Evolutionary conservation across 768 basidiomycete genomes (phyloP), one percentile per base, ranked within the genome.

Genomic region (Suillus spraguei): DNA sequence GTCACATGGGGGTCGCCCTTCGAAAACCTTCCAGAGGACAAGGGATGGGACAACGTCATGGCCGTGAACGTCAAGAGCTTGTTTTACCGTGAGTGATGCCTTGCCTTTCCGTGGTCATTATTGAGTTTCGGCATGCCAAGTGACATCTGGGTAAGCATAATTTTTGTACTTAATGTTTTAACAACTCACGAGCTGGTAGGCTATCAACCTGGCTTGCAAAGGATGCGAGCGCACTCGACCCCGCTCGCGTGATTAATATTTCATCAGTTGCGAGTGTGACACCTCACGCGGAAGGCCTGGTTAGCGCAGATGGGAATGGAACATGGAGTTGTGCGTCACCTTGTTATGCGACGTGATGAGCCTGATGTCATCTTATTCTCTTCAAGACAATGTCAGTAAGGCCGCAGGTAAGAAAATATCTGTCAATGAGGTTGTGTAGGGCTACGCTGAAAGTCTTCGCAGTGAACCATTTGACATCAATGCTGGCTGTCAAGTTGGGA

Each of bases 21-120:
- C 71, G 78, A 84, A 11, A 81, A 88, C 66, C 85, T 91, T 65
- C 91, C 92, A 0, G 92, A 94, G 74, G 86, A 86, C 67, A 87
- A 87, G 67, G 93, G 94, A 1, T 95, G 94, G 94, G 92, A 95
- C 66, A 87, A 89, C 41, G 80, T 95, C 44, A 84, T 94, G 72
- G 84, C 85, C 24, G 85, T 94, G 42, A 95, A 95, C 70, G 92
- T 95, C 59, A 95, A 95, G 79, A 87, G 87, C 64, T 80, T 91
- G 49, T 95, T 92, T 69, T 95, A 94, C 77, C 81, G 91, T 92
- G 65, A 64, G 88, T 74, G 3, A 24, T 24, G 24, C 16, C 24
- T 59, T 42, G 24, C 22, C 33, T 44, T 61, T 22, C 63, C n/a
- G 17, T 53, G 11, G 36, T 32, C 44, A 60, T 38, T 66, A n/a